Base-by-base conservation (phyloP, 2,329 filamentous ascomycete genomes). In the Apiospora marii region DNA sequence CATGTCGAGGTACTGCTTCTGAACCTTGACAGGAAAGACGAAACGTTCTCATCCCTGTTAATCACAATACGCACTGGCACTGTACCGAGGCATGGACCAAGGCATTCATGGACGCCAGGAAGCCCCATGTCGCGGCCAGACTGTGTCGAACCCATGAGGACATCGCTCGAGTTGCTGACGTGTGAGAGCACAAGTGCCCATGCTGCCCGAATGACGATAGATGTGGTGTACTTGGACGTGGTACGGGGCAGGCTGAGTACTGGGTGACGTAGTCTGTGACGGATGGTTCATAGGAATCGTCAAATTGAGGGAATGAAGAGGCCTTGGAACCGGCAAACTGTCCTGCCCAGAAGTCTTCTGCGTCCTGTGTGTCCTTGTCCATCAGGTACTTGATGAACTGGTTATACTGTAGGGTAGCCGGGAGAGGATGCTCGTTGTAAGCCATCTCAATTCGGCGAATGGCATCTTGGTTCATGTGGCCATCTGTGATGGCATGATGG, bases 91-190 rank as follows among this genome's bases (percentile, higher is more conserved):
- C 83, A 77, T 16, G 77, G 76, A 6, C 77, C 78, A 8, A 68
- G 58, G 4, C 78, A 75, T 8, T 70, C 14, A 22, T 77, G 72
- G 43, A 78, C 73, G 1, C 73, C 74, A 12, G 71, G 61, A 22
- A 78, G 70, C 1, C 72, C 34, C 2, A 74, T 74, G n/a, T 74
- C 72, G 48, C 84, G 81, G 12, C 85, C 84, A 3, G n/a, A 84
- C 77, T 0, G 83, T 83, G 73, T 82, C 81, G 6, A 85, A 12
- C 83, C 75, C 37, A 85, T 80, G 70, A 85, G 83, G 10, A 78
- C 71, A 22, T 80, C 77, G 12, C 78, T 79, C 49, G 83, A 79
- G 68, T 83, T 83, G 7, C 80, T 73, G 1, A 80, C 78, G 0
- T 61, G 53, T 0, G 69, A 61, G 16, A 81, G 77, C 0, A 84